phyloP scores from a whole-genome alignment of 768 basidiomycete species.

The Lactarius deliciosus region DNA sequence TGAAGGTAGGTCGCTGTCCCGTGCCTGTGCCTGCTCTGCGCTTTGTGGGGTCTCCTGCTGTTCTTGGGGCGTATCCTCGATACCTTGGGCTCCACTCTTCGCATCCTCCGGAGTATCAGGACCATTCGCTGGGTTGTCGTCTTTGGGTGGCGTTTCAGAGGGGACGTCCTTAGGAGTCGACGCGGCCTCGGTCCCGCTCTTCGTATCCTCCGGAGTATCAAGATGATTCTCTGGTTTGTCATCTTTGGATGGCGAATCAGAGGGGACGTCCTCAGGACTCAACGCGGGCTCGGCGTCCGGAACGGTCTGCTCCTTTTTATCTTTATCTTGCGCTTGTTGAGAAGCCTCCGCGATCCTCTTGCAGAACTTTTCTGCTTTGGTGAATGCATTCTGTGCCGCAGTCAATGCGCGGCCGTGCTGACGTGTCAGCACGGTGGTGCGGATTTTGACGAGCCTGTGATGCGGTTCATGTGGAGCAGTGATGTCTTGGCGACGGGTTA shows the following conservation, averaged over 20 bases:
- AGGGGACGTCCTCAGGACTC: background rate
- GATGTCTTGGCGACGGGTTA: constrained; percentile 28
- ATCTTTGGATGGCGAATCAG: background rate
- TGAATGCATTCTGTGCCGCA: constrained; percentile 2
- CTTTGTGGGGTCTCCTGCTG: background rate
- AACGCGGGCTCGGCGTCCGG: background rate
- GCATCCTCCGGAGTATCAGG: background rate
- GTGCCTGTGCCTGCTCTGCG: background rate
- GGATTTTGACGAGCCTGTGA: constrained; percentile 37
- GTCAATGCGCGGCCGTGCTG: background rate
- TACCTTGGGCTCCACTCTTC: background rate
- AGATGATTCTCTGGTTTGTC: background rate
- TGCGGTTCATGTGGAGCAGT: constrained; percentile 33
- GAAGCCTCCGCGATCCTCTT: background rate
- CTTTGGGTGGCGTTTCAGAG: background rate
- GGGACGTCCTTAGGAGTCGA: background rate
- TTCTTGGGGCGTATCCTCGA: background rate
- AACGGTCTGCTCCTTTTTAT: background rate
- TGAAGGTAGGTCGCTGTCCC: constrained; percentile 29
- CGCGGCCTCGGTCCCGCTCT: background rate
- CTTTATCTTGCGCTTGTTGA: background rate
- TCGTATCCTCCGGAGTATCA: background rate
- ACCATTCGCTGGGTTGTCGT: background rate
- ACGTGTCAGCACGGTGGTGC: constrained; percentile 23
- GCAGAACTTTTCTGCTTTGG: constrained; percentile 4